Conservation (phyloP, 768 basidiomycete genomes). For the Pisolithus microcarpus region DNA sequence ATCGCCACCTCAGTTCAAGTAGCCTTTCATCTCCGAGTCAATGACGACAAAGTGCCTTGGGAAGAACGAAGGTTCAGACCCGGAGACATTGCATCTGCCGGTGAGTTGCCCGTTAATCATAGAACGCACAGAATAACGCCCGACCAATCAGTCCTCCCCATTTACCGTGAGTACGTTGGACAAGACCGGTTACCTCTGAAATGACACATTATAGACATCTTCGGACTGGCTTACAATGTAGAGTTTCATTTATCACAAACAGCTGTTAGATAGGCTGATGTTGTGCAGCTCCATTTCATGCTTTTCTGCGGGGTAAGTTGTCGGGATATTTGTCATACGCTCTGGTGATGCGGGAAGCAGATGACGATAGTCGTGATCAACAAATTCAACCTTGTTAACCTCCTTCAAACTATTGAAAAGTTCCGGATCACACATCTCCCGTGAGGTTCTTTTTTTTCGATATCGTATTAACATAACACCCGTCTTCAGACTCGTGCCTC, state of each 20-base stretch:
- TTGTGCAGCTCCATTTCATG: constrained; percentile 41
- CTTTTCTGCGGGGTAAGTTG: constrained; percentile 46
- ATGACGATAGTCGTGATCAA: constrained; percentile 52
- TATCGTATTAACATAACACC: background rate
- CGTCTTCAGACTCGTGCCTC: constrained; percentile 49
- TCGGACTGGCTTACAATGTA: constrained; percentile 52
- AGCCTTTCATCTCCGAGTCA: constrained; percentile 41
- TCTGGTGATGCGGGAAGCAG: constrained; percentile 22
- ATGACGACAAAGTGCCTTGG: constrained; percentile 31
- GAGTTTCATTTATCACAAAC: constrained; percentile 13
- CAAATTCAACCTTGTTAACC: constrained; percentile 55
- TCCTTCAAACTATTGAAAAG: constrained; percentile 53
- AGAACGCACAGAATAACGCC: background rate
- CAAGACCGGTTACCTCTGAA: background rate
- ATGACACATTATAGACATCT: constrained; percentile 41
- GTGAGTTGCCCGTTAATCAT: constrained; percentile 29
- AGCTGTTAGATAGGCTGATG: constrained; percentile 4
- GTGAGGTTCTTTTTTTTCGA: constrained; percentile 26
- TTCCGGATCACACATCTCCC: constrained; percentile 52
- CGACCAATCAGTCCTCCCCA: constrained; percentile 43
- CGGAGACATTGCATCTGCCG: constrained; percentile 52
- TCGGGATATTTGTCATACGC: too few species aligned
- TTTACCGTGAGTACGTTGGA: constrained; percentile 43
- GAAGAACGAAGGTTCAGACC: constrained; percentile 38
- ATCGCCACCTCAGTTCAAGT: constrained; percentile 61